Evolutionary conservation across 2,329 filamentous ascomycete genomes (phyloP).

Genomic region (Colletotrichum tamarilloi): DNA sequence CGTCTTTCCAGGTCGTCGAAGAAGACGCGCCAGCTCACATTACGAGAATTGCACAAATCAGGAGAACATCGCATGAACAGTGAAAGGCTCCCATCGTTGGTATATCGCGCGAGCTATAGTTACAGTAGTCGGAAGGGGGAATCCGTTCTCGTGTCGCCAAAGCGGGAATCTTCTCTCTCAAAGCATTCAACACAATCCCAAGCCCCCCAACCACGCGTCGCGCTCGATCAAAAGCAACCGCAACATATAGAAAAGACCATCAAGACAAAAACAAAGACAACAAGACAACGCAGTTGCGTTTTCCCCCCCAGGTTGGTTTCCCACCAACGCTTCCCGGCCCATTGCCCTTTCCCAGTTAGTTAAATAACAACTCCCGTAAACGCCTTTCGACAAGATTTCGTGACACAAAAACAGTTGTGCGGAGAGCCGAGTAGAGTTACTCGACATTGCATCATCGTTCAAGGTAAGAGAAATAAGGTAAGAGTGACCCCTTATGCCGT

Average conservation of each 20-base stretch:
- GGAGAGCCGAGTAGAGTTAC: background rate
- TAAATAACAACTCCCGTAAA: conserved; percentile 29
- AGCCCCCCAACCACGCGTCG: background rate
- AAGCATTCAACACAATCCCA: background rate
- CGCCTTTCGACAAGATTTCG: conserved; percentile 34
- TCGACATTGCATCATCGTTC: conserved; percentile 9
- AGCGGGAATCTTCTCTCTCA: background rate
- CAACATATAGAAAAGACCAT: background rate
- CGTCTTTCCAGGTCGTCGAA: background rate
- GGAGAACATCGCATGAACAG: conserved; percentile 1
- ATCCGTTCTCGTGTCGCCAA: background rate
- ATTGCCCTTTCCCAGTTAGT: conserved; percentile 26
- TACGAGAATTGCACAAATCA: background rate
- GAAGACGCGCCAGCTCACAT: background rate
- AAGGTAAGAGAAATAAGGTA: background rate
- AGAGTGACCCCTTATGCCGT: conserved; percentile 22
- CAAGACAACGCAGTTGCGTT: conserved; percentile 27
- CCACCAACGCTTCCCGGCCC: conserved; percentile 23
- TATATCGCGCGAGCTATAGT: conserved; percentile 36
- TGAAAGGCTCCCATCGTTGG: conserved; percentile 29
- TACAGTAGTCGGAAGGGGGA: conserved; percentile 23
- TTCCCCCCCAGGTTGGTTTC: conserved; percentile 25
- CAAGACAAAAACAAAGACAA: background rate
- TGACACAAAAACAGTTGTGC: conserved; percentile 26
- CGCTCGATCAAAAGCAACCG: background rate